Evolutionary conservation across 441 rosid genomes (phyloP), one percentile per base, ranked within the genome.

Genomic region (Kokia cookei): DNA sequence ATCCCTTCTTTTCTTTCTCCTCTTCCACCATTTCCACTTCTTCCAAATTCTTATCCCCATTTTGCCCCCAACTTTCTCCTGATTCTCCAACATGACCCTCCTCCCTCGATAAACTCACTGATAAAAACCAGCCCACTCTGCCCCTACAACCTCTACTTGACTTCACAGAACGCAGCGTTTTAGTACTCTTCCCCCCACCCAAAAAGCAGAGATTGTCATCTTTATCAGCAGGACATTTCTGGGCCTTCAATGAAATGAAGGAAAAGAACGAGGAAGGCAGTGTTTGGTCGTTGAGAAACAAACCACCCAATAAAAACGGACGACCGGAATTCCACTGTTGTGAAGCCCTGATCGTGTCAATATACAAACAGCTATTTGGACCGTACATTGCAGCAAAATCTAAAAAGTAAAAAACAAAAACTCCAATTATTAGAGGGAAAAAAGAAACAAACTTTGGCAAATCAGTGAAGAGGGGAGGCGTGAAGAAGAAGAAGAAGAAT

Each of bases 91-190:
- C 85, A 79, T 69, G 83, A 43, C 86, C 90, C 45, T 82, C 87
- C 22, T 76, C 86, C 13, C 80, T 73, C 10, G 97, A 88, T 82
- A 92, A 82, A 57, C 97, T 88, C 67, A 90, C 89, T 0, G 97
- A 91, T 69, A 86, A 65, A 79, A 94, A 92, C 75, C 84, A 69
- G 10, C 76, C 81, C 32, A 19, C 74, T 57, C 66, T 74, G 3
- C 77, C 78, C 77, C 37, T 32, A 32, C 75, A 84, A 7, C 72
- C 76, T 79, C 43, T 29, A 45, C 74, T 84, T 76, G 69, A 71
- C 73, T 71, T 76, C 24, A 54, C 71, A 53, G 72, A 69, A 14
- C 78, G 73, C 74, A 78, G 75, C 75, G 78, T 78, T 77, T 67
- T 58, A 9, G 35, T 60, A 51, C 53, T 65, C 55, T 47, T 72